Percentiles rank a stretch among this genome's conserved stretches.
These are phyloP conservation scores for Pulicaria dysenterica DNA, from an alignment of 129 eudicot genomes.

Conservation along the genomic window DNA sequence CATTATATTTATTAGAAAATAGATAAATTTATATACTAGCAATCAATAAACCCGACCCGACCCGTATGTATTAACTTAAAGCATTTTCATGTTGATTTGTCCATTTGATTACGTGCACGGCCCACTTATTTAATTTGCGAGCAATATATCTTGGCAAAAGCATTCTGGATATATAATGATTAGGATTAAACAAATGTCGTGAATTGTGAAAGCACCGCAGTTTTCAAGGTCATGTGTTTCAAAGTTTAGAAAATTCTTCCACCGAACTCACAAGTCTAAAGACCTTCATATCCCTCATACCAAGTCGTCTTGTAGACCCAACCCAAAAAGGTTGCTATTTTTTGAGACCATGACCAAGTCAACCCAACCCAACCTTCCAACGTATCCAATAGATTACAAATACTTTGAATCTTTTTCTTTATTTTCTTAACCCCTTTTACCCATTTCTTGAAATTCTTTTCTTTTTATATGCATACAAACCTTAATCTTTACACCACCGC, in stretches of 20 bases:
- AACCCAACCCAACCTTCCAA: slow-evolving; percentile 29
- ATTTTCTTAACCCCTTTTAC: slow-evolving; percentile 49
- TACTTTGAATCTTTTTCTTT: slow-evolving; percentile 56
- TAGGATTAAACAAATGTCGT: not conserved
- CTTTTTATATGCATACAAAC: slow-evolving; percentile 24
- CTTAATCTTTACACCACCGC: slow-evolving; percentile 12
- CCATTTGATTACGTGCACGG: too few relatives aligned
- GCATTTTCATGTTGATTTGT: too few relatives aligned
- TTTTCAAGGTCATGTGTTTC: slow-evolving; percentile 47
- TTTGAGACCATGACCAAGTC: slow-evolving; percentile 56
- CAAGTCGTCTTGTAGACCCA: slow-evolving; percentile 61
- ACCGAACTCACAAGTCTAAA: slow-evolving; percentile 24
- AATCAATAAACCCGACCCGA: too few relatives aligned
- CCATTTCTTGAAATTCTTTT: slow-evolving; percentile 26
- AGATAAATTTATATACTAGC: too few relatives aligned
- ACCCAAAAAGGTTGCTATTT: slow-evolving; percentile 16
- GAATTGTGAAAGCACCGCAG: slow-evolving; percentile 24
- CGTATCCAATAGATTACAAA: slow-evolving; percentile 47
- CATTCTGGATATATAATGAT: not conserved
- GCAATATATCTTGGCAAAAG: not conserved
- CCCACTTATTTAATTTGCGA: too few relatives aligned
- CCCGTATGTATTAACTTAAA: too few relatives aligned
- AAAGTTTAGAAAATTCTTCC: slow-evolving; percentile 48
- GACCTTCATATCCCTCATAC: slow-evolving; percentile 34
- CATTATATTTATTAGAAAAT: not conserved